Base-by-base conservation (phyloP, 768 basidiomycete species). In the Calvatia gigantea region DNA sequence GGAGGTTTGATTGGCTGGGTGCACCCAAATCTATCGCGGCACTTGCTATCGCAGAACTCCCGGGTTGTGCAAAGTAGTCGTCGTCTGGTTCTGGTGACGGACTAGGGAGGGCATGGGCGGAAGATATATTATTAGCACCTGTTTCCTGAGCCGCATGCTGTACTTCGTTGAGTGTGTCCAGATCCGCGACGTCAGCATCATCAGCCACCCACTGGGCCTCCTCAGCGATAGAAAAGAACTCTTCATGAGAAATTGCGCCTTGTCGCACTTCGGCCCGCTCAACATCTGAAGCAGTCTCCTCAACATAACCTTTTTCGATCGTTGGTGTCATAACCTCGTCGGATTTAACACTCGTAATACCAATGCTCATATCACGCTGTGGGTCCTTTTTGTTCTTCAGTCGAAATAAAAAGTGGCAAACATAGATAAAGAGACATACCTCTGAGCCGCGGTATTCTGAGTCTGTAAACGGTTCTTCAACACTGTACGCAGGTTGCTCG, bases 1-100 rank as follows among this genome's bases (percentile, higher is more conserved):
- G 37, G 31, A 41, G 59, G 44, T 61, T 55, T 8, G 70, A 66
- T 12, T 73, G 73, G 54, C 79, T 77, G 12, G 70, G 68, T 12
- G 73, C 69, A 28, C 61, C 64, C 25, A 73, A 70, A 60, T 44
- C 14, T 25, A n/a, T 47, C 19, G 14, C 9, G n/a, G 15, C n/a
- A 6, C 14, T 17, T 2, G 17, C 35, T 28, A 55, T 48, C n/a
- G 27, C 29, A 1, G 39, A 39, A 42, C 46, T 56, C 4, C 54
- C 38, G 33, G 46, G 46, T 42, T 48, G 54, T 14, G 47, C 29
- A 29, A 56, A 56, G 28, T 56, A 56, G 29, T 48, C 54, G n/a
- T 48, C 38, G 38, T 47, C 35, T 19, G 28, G 28, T 38, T 8
- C 46, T 15, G 38, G 31, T 4, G 39, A 19, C 14, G 38, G 32